Percentiles rank a stretch among this genome's conserved stretches.
Evolutionary conservation across 208 protist species (phyloP).

Genomic region (Blechomonas ayalai): DNA sequence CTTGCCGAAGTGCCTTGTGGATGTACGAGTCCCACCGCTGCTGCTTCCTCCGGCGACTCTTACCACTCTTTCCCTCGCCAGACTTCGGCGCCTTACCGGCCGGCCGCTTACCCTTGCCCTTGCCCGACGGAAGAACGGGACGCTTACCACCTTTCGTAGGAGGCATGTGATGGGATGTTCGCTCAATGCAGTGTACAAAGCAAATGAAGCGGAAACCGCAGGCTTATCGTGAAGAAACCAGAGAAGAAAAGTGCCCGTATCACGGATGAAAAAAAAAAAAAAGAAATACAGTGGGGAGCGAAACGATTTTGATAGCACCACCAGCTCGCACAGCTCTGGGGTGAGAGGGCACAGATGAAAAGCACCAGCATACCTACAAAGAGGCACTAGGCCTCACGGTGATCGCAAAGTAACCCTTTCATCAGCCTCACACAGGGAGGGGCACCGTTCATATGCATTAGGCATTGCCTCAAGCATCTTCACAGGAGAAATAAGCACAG

Average conservation of each 20-base stretch:
- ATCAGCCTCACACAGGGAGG: too few relatives aligned
- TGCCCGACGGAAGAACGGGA: constrained; percentile 91
- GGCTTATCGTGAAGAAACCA: constrained; percentile 4
- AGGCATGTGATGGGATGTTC: constrained; percentile 30
- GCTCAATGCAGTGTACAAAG: not conserved
- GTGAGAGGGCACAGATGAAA: too few relatives aligned
- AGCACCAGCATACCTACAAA: too few relatives aligned
- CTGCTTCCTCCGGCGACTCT: constrained; percentile 61
- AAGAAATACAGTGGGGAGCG: too few relatives aligned
- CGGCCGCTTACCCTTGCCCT: constrained; percentile 96
- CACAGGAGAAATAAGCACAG: too few relatives aligned
- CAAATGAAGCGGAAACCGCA: not conserved
- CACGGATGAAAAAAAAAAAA: constrained; percentile 4
- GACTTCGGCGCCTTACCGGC: constrained; percentile 91
- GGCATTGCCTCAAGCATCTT: too few relatives aligned
- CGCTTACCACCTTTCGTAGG: constrained; percentile 86
- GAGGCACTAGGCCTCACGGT: too few relatives aligned
- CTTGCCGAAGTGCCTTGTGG: constrained; percentile 93
- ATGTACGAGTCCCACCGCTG: constrained; percentile 93
- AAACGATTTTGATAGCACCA: too few relatives aligned
- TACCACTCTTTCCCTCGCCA: constrained; percentile 25
- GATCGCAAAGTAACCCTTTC: too few relatives aligned
- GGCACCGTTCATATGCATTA: too few relatives aligned
- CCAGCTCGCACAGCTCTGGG: too few relatives aligned
- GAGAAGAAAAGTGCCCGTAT: constrained; percentile 9